Base-by-base conservation (phyloP, 192 early-diverging fungal species). In the Umbelopsis vinacea region DNA sequence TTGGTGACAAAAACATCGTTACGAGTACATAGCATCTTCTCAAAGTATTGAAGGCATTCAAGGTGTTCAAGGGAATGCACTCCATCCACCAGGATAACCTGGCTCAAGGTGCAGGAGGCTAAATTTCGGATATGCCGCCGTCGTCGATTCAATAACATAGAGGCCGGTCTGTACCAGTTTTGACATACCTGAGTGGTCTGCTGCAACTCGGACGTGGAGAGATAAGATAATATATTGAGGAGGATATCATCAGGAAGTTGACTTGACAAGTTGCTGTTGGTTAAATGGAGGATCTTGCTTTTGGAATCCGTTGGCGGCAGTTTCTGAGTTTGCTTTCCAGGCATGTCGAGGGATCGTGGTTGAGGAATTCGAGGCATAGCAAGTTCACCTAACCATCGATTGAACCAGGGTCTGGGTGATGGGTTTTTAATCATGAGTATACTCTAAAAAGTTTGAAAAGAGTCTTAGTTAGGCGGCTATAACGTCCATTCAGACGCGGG, bases 11-110 rank as follows among this genome's bases (percentile, higher is more conserved):
- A 63, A 5, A 26, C 17, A 14, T 19, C 6, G 4, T 33, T 22
- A 5, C 33, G 15, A 15, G 11, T 37, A 17, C 29, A 29, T 17
- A 63, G 26, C 33, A 63, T 29, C 33, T 63, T 63, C 17, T 63
- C 57, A 63, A 63, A 63, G 29, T 63, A 63, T 37, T 63, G 57
- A 29, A 63, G 19, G 57, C 33, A 63, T 37, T 63, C 57, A 17
- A 19, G 26, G 57, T 63, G 57, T 37, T 63, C 57, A 19, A 63
- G 19, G 17, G 48, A 21, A 19, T 11, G 33, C 37, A 35, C 14
- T 4, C 57, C 57, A 17, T 63, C 33, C 4, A 63, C 12, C 10
- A 63, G 33, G 19, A 63, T 63, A 29, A 63, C 57, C 15, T 63
- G 57, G 29, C 57, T 63, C 57, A 63, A 26, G 12, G 57, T 63